Base-by-base conservation (phyloP, 371 early-diverging fungal genomes). In the Apophysomyces ossiformis region DNA sequence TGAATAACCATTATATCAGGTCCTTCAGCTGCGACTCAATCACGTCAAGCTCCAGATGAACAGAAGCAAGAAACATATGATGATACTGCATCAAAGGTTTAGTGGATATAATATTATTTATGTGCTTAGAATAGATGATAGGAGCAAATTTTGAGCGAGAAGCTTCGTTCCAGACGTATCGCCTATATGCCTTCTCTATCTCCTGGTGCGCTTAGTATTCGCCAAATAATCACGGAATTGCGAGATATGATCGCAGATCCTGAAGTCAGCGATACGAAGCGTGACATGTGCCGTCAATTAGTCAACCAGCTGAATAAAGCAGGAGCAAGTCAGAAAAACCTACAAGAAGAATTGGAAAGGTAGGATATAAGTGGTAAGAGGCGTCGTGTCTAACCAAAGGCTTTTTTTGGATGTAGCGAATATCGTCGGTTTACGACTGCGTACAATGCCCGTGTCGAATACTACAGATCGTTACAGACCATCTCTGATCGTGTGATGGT, bases 401-500 rank as follows among this genome's bases (percentile, higher is more conserved):
- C 37, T 60, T 4, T 37, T 21, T 26, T 36, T 58, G 54, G 11
- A 13, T 41, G 41, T 13, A 72, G 68, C 60, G 85, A 75, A 47
- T 63, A 79, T 21, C 65, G 72, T 5, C 66, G 66, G 18, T 64
- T 87, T 1, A 71, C 66, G 35, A 75, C 75, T 3, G 37, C 76
- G 1, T 70, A 70, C 39, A 80, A 81, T 60, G 60, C 77, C 11
- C 85, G 89, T 7, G 81, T 87, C 15, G 81, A 77, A 13, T 90
- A 88, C 66, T 90, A 80, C 61, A 71, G 77, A 7, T 74, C 76
- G 11, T 77, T 90, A 2, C 89, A 92, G 67, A 61, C 63, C 0
- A 73, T 90, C 16, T 88, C 89, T 0, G 87, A 88, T 50, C 76
- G 74, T 9, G 70, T 78, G 6, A 37, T 41, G 13, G 71, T 73